phyloP scores from a whole-genome alignment of 306 rosid genomes.

The Glycine tomentella region DNA sequence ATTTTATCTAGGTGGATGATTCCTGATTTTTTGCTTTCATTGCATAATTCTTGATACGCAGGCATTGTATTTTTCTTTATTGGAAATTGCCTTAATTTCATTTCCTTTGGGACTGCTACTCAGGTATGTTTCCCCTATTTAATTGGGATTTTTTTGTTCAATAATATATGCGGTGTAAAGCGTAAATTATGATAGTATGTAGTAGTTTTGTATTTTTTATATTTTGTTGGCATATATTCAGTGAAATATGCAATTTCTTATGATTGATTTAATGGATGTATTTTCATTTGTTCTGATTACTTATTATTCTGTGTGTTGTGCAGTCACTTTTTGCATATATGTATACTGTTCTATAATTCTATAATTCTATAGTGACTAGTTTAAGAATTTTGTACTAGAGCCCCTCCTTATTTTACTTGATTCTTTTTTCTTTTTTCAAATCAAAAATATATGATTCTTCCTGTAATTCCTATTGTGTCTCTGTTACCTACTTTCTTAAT shows the following conservation, averaged over 20 bases:
- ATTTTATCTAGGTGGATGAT: constrained; percentile 33
- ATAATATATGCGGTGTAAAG: constrained; percentile 19
- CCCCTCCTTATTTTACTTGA: too few species aligned
- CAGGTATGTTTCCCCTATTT: constrained; percentile 65
- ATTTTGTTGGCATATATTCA: not conserved
- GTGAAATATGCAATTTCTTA: not conserved
- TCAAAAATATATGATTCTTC: too few species aligned
- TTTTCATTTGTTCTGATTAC: constrained; percentile 26
- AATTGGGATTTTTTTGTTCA: constrained; percentile 9
- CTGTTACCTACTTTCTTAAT: too few species aligned
- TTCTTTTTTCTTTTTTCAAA: too few species aligned
- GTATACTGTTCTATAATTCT: too few species aligned
- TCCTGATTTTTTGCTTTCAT: constrained; percentile 26
- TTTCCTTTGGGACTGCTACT: constrained; percentile 97
- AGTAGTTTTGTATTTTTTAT: not conserved
- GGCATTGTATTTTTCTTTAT: constrained; percentile 85
- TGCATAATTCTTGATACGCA: constrained; percentile 51
- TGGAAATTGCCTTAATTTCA: constrained; percentile 90
- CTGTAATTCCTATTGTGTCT: too few species aligned
- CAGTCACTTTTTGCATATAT: constrained; percentile 99
- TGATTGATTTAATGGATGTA: constrained; percentile 18
- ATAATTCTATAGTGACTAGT: too few species aligned
- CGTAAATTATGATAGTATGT: constrained; percentile 22
- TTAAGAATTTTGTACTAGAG: too few species aligned
- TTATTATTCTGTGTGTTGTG: constrained; percentile 37